Percentiles rank a stretch among this genome's conserved stretches.
Evolutionary conservation across 2,329 filamentous ascomycete genomes (phyloP).

Genomic region (Alternaria rosae): DNA sequence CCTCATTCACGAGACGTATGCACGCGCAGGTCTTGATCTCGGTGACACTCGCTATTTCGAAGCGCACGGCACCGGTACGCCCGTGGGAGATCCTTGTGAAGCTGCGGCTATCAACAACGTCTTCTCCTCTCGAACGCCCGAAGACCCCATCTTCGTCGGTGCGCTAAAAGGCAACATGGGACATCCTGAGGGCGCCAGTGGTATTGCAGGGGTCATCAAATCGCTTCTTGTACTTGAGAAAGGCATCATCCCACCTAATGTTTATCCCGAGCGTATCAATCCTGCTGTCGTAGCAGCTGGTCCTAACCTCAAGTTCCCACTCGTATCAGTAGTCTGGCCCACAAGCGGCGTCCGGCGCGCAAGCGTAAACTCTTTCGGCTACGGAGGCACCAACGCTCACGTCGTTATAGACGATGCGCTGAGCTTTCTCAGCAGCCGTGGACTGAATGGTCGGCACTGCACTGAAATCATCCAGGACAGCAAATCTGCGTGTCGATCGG

Average conservation of each 20-base stretch:
- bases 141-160: slow-evolving; percentile 20
- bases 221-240: slow-evolving; percentile 50
- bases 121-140: slow-evolving; percentile 24
- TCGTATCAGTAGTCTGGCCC: slow-evolving; percentile 19
- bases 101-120: slow-evolving; percentile 19
- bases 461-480: neutral
- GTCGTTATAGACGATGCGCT: slow-evolving; percentile 27
- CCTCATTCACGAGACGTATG: slow-evolving; percentile 43
- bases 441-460: slow-evolving; percentile 3
- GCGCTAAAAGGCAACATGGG: slow-evolving; percentile 44
- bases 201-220: slow-evolving; percentile 49
- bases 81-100: slow-evolving; percentile 49
- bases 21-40: slow-evolving; percentile 44
- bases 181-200: slow-evolving; percentile 51
- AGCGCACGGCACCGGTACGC: slow-evolving; percentile 59
- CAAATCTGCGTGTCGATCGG: neutral
- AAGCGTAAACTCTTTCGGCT: slow-evolving; percentile 39
- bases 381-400: slow-evolving; percentile 34
- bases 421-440: slow-evolving; percentile 3
- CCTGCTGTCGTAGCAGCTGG: slow-evolving; percentile 19
- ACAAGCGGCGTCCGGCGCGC: slow-evolving; percentile 17
- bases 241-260: slow-evolving; percentile 21
- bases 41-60: slow-evolving; percentile 34
- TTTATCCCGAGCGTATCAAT: slow-evolving; percentile 35
- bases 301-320: slow-evolving; percentile 18